Evolutionary conservation across 2,329 filamentous ascomycete species (phyloP).

Genomic region (Fusarium devonianum): DNA sequence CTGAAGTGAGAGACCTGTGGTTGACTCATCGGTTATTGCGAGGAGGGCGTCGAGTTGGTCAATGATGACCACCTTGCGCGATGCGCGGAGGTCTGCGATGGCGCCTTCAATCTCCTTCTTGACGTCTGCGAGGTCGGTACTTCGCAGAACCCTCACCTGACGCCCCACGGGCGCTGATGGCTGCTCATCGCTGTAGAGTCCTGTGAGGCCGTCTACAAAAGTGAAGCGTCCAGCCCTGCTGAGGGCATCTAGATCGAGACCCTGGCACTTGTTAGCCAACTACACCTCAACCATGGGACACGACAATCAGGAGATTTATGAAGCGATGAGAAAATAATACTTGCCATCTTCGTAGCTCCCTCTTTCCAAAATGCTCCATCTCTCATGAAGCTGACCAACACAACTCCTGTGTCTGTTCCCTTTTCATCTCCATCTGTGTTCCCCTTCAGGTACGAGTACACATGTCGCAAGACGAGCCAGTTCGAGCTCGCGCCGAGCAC

Average conservation of each 20-base stretch:
- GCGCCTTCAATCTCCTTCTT: constrained; percentile 50
- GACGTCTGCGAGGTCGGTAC: constrained; percentile 47
- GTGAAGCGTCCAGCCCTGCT: constrained; percentile 66
- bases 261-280: constrained; percentile 51
- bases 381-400: constrained; percentile 84
- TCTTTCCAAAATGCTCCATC: constrained; percentile 81
- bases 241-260: constrained; percentile 72
- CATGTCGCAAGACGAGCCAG: constrained; percentile 68
- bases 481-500: constrained; percentile 70
- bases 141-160: constrained; percentile 41
- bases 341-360: constrained; percentile 71
- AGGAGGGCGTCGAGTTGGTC: constrained; percentile 72
- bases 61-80: constrained; percentile 64
- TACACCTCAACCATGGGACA: no score
- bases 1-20: constrained; percentile 56
- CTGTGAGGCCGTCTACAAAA: constrained; percentile 78
- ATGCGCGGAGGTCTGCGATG: constrained; percentile 45
- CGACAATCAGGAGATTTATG: no score
- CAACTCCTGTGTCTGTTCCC: constrained; percentile 58
- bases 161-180: neutral
- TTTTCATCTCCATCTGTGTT: constrained; percentile 27
- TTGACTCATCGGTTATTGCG: constrained; percentile 60
- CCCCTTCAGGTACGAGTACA: constrained; percentile 55
- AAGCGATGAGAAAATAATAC: constrained; percentile 3
- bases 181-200: constrained; percentile 54